Evolutionary conservation across 2,329 filamentous ascomycete species (phyloP), one percentile per base, ranked within the genome.

Genomic region (Pseudocercospora vitis): DNA sequence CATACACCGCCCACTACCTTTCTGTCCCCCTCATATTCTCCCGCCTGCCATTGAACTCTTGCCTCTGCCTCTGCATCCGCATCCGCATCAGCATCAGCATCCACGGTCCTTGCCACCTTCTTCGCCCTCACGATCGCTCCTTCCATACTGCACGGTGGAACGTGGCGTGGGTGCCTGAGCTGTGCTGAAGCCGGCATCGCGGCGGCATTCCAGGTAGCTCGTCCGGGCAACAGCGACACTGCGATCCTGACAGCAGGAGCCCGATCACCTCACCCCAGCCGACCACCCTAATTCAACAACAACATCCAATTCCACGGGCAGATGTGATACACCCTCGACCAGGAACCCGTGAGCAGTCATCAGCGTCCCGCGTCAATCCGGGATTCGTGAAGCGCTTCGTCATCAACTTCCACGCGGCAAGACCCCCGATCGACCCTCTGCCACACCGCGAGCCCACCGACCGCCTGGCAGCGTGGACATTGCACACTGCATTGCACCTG

Each of bases 21-120:
- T 40, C 37, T 40, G n/a, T 29, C 19, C 32, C 40, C 50, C 31
- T 32, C 33, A 48, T 33, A n/a, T 40, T 16, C 44, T 24, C 26
- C 50, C 31, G 32, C 42, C 26, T 53, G 44, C 50, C 50, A 53
- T 39, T 53, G 50, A 44, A 4, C n/a, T 29, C 26, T 16, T 19
- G 6, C 16, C 21, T 6, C 18, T 12, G n/a, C n/a, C n/a, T n/a
- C n/a, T n/a, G n/a, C n/a, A n/a, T n/a, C n/a, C n/a, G n/a, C n/a
- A n/a, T n/a, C n/a, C n/a, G n/a, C n/a, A n/a, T n/a, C n/a, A n/a
- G n/a, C n/a, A n/a, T n/a, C n/a, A n/a, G n/a, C n/a, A n/a, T n/a
- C 14, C 37, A 23, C 37, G 37, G 7, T n/a, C 11, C 37, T 40
- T 23, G 37, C 19, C 26, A 29, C 16, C 23, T 40, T 7, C 12